Conservation (phyloP, 345 rosid genomes). For the Eucalyptus victrix region DNA sequence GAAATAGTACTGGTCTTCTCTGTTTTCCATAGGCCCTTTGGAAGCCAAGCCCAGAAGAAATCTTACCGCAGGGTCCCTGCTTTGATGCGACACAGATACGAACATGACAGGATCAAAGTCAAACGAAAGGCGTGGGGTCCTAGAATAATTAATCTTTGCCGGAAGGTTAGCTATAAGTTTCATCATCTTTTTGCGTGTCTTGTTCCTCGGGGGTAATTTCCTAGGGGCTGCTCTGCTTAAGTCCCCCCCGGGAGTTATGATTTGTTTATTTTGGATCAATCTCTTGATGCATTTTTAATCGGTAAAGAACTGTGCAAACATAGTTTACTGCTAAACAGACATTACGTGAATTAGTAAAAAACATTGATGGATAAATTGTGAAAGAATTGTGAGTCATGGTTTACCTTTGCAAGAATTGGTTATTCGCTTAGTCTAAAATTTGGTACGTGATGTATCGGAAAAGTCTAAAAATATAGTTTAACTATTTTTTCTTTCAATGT, state of each 20-base stretch:
- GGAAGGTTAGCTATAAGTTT: not conserved
- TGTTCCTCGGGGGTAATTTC: not conserved
- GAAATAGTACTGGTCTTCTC: not conserved
- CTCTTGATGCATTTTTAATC: not conserved
- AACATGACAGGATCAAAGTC: not conserved
- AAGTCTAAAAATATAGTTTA: not conserved
- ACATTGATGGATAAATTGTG: not conserved
- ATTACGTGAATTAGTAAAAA: not conserved
- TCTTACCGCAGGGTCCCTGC: not conserved
- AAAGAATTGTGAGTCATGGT: not conserved
- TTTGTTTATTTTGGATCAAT: not conserved
- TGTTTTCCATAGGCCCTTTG: not conserved
- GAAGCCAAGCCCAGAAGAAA: not conserved
- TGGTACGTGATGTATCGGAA: accelerated
- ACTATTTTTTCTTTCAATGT: accelerated
- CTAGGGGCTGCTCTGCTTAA: not conserved
- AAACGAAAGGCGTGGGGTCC: not conserved
- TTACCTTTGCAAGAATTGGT: not conserved
- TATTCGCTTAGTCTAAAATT: not conserved
- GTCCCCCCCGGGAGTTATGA: not conserved
- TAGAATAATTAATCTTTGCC: not conserved
- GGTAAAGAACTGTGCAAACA: not conserved
- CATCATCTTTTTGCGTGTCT: not conserved
- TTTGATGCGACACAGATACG: not conserved
- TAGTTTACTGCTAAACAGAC: not conserved